A percentile compares a stretch with the other conserved stretches of the same genome.
phyloP scores from a whole-genome alignment of 164 flowering plant species.

The Cinnamomum micranthum region DNA sequence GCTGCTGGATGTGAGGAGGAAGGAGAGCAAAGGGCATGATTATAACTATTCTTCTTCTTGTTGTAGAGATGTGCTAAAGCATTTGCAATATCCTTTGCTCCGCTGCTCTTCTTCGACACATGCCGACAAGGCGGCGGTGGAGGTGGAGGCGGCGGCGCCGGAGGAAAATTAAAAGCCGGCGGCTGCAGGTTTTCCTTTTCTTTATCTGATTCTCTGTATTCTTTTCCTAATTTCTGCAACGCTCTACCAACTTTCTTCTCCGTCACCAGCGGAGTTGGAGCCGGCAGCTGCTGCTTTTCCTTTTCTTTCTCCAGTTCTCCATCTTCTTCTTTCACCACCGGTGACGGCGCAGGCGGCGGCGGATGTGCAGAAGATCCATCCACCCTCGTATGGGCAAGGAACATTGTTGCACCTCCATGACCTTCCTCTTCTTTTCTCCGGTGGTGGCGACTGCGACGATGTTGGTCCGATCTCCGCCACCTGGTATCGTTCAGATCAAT shows the following conservation, averaged over 20 bases:
- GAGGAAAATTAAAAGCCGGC: slow-evolving; percentile 7
- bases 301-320: not conserved
- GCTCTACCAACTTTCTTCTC: slow-evolving; percentile 17
- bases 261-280: slow-evolving; percentile 10
- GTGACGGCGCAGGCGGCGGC: slow-evolving; percentile 15
- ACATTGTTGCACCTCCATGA: slow-evolving; percentile 39
- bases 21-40: slow-evolving; percentile 12
- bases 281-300: not conserved
- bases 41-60: slow-evolving; percentile 43
- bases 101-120: slow-evolving; percentile 24
- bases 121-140: slow-evolving; percentile 6
- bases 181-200: not conserved
- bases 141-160: slow-evolving; percentile 2
- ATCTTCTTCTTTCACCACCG: not conserved
- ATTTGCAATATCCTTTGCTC: slow-evolving; percentile 55
- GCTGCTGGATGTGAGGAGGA: not conserved
- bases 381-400: not conserved
- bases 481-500: slow-evolving; percentile 29
- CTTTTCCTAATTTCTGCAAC: slow-evolving; percentile 7
- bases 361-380: slow-evolving; percentile 12
- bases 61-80: slow-evolving; percentile 52
- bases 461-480: slow-evolving; percentile 12
- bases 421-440: slow-evolving; percentile 6
- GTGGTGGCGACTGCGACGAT: slow-evolving; percentile 6
- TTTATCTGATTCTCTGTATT: not conserved